phyloP scores from a whole-genome alignment of 495 filamentous ascomycete genomes.

The Talaromyces wortmannii region DNA sequence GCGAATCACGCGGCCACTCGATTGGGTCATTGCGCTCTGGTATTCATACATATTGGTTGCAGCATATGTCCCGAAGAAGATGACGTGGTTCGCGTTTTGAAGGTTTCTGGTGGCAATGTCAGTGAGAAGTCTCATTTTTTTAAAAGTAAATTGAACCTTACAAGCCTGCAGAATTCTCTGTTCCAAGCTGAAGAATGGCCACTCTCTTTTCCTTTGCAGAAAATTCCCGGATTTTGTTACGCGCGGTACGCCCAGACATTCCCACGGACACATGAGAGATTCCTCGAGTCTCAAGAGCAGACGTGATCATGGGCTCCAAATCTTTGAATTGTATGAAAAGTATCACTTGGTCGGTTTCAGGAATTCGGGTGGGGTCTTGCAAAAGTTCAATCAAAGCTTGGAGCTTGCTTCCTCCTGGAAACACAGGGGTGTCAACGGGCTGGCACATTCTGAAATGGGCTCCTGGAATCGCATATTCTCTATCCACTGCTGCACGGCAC shows the following conservation, averaged over 20 bases:
- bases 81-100: constrained; percentile 66
- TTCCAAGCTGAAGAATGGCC: constrained; percentile 58
- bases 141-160: constrained; percentile 30
- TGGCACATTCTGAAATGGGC: constrained; percentile 7
- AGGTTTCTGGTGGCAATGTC: constrained; percentile 50
- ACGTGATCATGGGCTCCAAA: constrained; percentile 25
- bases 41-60: constrained; percentile 50
- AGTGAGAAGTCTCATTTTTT: constrained; percentile 6
- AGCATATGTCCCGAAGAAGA: constrained; percentile 63
- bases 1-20: constrained; percentile 60
- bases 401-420: constrained; percentile 35
- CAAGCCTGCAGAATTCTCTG: constrained; percentile 61
- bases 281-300: constrained; percentile 16
- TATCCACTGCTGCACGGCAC: constrained; percentile 21
- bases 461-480: constrained; percentile 18
- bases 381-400: constrained; percentile 40
- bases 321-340: constrained; percentile 47
- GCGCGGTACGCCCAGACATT: constrained; percentile 14
- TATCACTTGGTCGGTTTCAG: constrained; percentile 37
- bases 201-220: constrained; percentile 39
- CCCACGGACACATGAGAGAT: constrained; percentile 28
- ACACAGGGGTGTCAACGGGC: neutral
- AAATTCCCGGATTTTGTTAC: constrained; percentile 35
- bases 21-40: constrained; percentile 57
- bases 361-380: constrained; percentile 15